Percentiles rank a stretch among this genome's conserved stretches.
These are phyloP conservation scores for Ichthyophthirius multifiliis DNA, from an alignment of 169 alveolate species.

Conservation along the genomic window DNA sequence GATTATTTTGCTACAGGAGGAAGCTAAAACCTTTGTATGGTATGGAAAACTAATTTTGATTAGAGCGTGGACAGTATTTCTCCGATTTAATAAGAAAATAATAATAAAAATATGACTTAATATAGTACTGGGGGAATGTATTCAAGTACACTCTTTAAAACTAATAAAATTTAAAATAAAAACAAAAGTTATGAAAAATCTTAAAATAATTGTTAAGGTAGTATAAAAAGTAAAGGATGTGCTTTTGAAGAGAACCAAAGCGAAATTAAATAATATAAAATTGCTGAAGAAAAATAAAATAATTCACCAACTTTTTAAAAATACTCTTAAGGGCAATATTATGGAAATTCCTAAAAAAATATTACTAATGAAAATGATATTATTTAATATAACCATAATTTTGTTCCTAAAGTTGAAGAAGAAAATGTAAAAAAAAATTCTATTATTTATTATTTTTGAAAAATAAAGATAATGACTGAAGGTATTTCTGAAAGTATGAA, in stretches of 20 bases:
- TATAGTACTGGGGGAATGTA: conserved; percentile 15
- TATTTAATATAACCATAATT: background rate
- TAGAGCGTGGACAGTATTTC: conserved; percentile 28
- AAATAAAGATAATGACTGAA: background rate
- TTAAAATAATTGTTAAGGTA: background rate
- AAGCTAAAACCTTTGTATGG: conserved; percentile 52
- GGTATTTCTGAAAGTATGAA: background rate
- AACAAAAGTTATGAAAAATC: background rate
- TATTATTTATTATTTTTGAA: background rate
- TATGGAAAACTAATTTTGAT: conserved; percentile 69
- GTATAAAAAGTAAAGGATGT: background rate
- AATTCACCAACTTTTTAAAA: background rate
- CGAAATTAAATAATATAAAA: background rate
- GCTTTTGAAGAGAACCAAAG: no score
- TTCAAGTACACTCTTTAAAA: background rate
- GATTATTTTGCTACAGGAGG: conserved; percentile 79
- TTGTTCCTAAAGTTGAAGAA: background rate
- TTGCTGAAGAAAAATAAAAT: background rate
- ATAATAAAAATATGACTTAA: no score
- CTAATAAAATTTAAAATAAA: background rate
- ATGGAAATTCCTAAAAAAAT: background rate
- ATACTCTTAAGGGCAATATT: background rate
- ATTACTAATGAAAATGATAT: background rate
- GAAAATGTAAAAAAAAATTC: background rate
- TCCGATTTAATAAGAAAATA: no score